Base-by-base conservation (phyloP, 768 basidiomycete genomes). In the Psilocybe azurescens region DNA sequence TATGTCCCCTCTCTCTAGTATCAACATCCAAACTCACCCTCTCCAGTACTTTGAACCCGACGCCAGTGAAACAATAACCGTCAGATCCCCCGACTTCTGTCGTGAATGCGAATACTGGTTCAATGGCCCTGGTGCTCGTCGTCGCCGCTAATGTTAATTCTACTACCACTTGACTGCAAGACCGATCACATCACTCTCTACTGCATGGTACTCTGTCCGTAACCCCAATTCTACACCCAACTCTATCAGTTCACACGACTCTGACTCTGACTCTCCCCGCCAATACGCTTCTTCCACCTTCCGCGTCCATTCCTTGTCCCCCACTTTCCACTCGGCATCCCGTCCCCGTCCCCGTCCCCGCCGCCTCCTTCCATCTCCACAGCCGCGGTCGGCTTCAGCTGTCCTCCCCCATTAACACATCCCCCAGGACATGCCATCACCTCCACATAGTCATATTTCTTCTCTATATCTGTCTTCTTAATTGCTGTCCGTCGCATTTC, bases 361-460 rank as follows among this genome's bases (percentile, higher is more conserved):
- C 80, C 80, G 50, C 89, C 81, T 64, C 90, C 77, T 60, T 74
- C 91, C 72, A 94, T 93, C 56, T 78, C 86, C 69, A 94, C 77
- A 36, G 62, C 94, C 56, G 36, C 52, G 33, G 7, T 38, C 50
- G 50, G 39, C 70, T 82, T 83, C 57, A 90, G 74, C 79, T 99
- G 97, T 5, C 97, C 97, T 20, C 97, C 97, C 7, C 97, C 97
- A 72, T 98, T 98, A 46, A 97, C 94, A 74, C 97, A 99, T 16
- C 97, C 97, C 0, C 91, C 89, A 0, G 97, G 97, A 78, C 97
- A 99, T 36, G 97, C 97, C 97, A 99, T 99, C 64, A 99, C 95
- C 72, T 97, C 95, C 44, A 97, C 89, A 74, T 95, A 97, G 77
- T 97, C 94, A 72, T 94, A 94, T 47, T 81, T 78, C 62, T 73